Base-by-base conservation (phyloP, 2,329 filamentous ascomycete genomes). In the Neofusicoccum ribis region DNA sequence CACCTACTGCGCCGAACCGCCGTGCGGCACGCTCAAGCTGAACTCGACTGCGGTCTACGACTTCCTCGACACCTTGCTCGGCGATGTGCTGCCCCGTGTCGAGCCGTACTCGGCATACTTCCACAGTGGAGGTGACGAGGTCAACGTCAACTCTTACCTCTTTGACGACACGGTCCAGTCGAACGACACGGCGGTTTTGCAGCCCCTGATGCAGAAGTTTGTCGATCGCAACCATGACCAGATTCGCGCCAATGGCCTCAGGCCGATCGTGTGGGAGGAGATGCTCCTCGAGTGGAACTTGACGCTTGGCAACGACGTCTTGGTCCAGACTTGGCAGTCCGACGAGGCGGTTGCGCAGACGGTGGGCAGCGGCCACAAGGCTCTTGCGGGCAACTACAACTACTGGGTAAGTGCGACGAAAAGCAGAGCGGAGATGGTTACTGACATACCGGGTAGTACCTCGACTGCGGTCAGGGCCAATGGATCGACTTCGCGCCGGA, bases 121-220 rank as follows among this genome's bases (percentile, higher is more conserved):
- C 81, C 92, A 96, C 79, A 91, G 91, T 0, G 93, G 93, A 50
- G 93, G 93, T 63, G 93, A 96, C 72, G 93, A 96, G 80, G 87
- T 96, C 67, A 94, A 95, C 14, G 81, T 83, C 43, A 78, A 76
- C 3, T 86, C 89, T 61, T 93, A 92, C 72, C 81, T 81, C 46
- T 84, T 94, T 11, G 92, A 96, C 73, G 86, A 89, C 60, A 90
- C 86, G 0, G 87, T 96, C 43, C 77, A 83, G 5, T 90, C 88
- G 37, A 92, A 90, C 73, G 81, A 88, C 63, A 80, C 83, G 0
- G 77, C 80, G 1, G 84, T 94, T 14, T 80, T 96, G 43, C 84
- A 86, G 72, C 91, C 92, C 1, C 83, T 95, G 23, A 84, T 97
- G 74, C 91, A 96, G 74, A 86, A 84, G 65, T 92, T 96, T 73